phyloP scores from a whole-genome alignment of 2,329 filamentous ascomycete genomes.

The Grosmannia serpens region DNA sequence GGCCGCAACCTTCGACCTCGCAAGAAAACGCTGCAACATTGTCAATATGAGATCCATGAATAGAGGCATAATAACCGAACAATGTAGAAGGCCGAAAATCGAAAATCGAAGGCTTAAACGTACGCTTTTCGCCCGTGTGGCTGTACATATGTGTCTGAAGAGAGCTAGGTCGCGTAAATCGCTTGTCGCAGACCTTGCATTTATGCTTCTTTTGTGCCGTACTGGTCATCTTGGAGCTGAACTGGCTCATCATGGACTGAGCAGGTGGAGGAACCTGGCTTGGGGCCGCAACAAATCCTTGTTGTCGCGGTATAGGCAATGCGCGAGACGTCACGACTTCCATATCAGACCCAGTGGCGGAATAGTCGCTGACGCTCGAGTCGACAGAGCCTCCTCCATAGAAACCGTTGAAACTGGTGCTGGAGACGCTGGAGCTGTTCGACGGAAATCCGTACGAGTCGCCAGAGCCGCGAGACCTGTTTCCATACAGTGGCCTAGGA shows the following conservation, averaged over 20 bases:
- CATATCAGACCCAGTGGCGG: conserved; percentile 77
- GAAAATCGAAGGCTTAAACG: conserved; percentile 28
- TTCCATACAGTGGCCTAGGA: conserved; percentile 75
- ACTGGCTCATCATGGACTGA: conserved; percentile 97
- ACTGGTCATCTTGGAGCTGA: conserved; percentile 90
- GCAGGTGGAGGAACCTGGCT: conserved; percentile 55
- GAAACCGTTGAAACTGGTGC: conserved; percentile 58
- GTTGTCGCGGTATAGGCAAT: conserved; percentile 75
- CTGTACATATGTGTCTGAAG: conserved; percentile 97
- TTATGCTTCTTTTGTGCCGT: conserved; percentile 99
- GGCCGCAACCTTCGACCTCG: conserved; percentile 86
- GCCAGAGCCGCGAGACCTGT: conserved; percentile 55
- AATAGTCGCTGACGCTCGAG: conserved; percentile 84
- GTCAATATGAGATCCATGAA: not conserved
- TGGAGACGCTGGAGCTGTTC: conserved; percentile 80
- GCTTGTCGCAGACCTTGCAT: conserved; percentile 97
- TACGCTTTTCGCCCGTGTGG: conserved; percentile 95
- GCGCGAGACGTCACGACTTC: conserved; percentile 72
- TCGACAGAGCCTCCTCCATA: conserved; percentile 82
- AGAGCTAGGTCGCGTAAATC: conserved; percentile 87
- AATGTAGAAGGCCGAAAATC: no score
- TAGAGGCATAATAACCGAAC: no score
- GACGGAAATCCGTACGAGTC: conserved; percentile 90
- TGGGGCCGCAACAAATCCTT: conserved; percentile 34
- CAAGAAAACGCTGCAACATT: conserved; percentile 67